Base-by-base conservation (phyloP, 2,329 filamentous ascomycete genomes). In the Aschersonia sp. region DNA sequence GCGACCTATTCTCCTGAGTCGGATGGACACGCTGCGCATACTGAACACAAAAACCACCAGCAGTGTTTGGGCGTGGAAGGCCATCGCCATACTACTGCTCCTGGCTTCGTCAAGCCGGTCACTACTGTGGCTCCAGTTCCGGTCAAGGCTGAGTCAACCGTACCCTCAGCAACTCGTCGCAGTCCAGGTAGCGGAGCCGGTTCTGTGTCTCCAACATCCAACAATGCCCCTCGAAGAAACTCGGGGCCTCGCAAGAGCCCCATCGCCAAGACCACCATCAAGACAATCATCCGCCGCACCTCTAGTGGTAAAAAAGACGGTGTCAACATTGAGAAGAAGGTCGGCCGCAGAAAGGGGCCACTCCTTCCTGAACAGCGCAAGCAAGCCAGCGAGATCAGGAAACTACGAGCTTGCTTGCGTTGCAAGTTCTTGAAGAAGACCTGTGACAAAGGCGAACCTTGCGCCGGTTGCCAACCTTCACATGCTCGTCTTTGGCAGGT, bases 371-470 rank as follows among this genome's bases (percentile, higher is more conserved):
- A 97, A 65, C 91, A 96, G 72, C 80, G 91, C 56, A 94, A 95
- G 69, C 91, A 96, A 67, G 91, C 91, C 30, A 92, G 89, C 59
- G 91, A 97, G 68, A 97, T 97, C 62, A 82, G 91, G 64, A 97
- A 97, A 68, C 73, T 96, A 57, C 79, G 91, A 61, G 91, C 91
- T 45, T 97, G 91, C 65, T 73, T 97, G 58, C 83, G 91, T 55
- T 97, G 91, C 78, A 96, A 96, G 71, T 97, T 96, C 73, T 75
- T 97, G 64, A 97, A 97, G 78, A 97, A 97, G 78, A 96, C 91
- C 45, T 97, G 91, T 62, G 91, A 97, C 67, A 96, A 94, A 72
- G 91, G 91, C 53, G 89, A 96, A 70, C 91, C 91, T 50, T 97
- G 91, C 67, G 85, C 84, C 58, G 91, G 91, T 45, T 97, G 91